Evolutionary conservation across 1,284 basidiomycete species (phyloP).

Genomic region (Boletus sp.): DNA sequence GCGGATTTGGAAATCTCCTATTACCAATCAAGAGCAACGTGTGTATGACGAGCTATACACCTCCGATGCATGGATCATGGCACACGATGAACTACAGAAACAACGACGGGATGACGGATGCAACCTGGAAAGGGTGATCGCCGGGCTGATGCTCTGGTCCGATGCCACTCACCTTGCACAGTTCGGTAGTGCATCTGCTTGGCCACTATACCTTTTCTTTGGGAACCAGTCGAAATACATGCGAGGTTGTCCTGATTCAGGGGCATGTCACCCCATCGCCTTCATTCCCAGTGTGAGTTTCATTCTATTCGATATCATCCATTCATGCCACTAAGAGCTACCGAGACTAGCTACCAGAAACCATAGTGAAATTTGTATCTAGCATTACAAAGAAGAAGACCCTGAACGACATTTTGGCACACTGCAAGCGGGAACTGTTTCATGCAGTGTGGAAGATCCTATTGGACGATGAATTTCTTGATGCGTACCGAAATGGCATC

Average conservation of each 20-base stretch:
- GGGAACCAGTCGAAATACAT: too few species aligned
- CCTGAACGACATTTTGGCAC: not conserved
- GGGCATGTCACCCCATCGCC: too few species aligned
- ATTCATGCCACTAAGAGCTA: too few species aligned
- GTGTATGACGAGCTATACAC: slow-evolving; percentile 15
- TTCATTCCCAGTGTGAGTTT: too few species aligned
- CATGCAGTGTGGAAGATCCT: not conserved
- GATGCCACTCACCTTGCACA: not conserved
- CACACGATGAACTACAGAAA: slow-evolving; percentile 24
- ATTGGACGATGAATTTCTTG: not conserved
- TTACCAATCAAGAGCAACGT: not conserved
- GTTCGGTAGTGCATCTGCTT: not conserved
- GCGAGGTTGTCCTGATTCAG: too few species aligned
- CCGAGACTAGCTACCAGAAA: too few species aligned
- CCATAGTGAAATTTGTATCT: too few species aligned
- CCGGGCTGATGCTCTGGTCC: not conserved
- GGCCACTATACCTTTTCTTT: too few species aligned
- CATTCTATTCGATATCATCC: too few species aligned
- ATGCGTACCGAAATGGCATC: too few species aligned
- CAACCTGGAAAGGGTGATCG: not conserved
- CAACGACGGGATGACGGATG: not conserved
- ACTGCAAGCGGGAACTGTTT: not conserved
- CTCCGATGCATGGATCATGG: slow-evolving; percentile 11
- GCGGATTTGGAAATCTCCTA: slow-evolving; percentile 6
- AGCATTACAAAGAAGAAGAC: not conserved